phyloP scores from a whole-genome alignment of 306 rosid genomes.

The Ormosia emarginata region DNA sequence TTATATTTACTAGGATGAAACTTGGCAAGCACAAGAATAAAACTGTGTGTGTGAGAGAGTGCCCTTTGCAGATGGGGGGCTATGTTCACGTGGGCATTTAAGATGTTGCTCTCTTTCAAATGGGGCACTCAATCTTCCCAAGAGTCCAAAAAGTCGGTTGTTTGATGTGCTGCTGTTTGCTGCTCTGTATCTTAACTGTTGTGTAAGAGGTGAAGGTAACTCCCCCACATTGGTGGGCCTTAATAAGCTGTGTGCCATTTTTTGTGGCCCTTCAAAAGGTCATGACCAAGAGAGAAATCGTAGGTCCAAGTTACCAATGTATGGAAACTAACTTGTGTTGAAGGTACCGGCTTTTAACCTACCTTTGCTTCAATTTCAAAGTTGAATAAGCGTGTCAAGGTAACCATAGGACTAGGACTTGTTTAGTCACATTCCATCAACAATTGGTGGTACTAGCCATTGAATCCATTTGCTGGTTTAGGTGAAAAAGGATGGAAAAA shows the following conservation, averaged over 20 bases:
- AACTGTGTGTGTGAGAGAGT: background rate
- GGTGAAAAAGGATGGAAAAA: background rate
- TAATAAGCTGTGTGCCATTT: background rate
- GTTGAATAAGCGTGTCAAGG: background rate
- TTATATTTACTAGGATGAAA: background rate
- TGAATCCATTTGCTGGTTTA: background rate
- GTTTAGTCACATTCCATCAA: background rate
- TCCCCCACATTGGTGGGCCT: slow-evolving; percentile 3
- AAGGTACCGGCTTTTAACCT: background rate
- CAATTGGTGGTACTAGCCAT: background rate
- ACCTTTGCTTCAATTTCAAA: background rate
- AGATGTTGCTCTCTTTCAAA: background rate
- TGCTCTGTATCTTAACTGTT: background rate
- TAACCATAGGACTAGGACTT: background rate
- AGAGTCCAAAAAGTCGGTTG: slow-evolving; percentile 7
- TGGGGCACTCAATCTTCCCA: background rate
- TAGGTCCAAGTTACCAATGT: background rate
- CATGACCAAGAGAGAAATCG: background rate
- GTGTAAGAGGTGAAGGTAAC: background rate
- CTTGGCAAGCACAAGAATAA: background rate
- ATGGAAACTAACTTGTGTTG: background rate
- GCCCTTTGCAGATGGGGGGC: background rate
- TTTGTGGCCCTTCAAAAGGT: background rate
- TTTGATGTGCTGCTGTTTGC: background rate
- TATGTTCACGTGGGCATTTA: slow-evolving; percentile 36